These are phyloP conservation scores for Didymella sp. DNA, from an alignment of 2,329 filamentous ascomycete species.

Conservation along the genomic window DNA sequence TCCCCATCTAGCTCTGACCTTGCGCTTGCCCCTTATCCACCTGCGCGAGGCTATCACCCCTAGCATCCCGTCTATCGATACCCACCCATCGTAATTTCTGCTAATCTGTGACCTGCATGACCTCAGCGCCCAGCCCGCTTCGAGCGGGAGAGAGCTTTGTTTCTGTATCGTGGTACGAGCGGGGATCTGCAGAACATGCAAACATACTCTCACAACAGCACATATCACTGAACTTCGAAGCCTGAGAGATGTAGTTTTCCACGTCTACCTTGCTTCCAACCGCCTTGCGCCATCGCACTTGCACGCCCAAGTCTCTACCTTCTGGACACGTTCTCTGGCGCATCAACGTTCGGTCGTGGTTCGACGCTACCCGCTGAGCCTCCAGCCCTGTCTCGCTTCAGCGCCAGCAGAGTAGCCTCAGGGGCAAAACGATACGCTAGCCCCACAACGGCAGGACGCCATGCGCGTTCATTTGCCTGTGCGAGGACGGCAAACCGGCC, in stretches of 20 bases:
- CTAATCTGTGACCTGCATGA: conserved; percentile 46
- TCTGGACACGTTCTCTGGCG: no score
- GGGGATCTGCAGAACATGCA: not conserved
- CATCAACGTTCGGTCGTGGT: no score
- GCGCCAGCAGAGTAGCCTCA: conserved; percentile 1
- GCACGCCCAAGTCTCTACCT: no score
- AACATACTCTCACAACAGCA: not conserved
- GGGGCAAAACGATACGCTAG: conserved; percentile 17
- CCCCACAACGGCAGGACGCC: conserved; percentile 11
- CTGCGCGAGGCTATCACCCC: conserved; percentile 14
- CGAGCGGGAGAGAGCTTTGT: conserved; percentile 19
- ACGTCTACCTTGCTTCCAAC: not conserved
- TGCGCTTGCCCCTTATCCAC: not conserved
- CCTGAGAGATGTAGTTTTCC: no score
- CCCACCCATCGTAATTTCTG: conserved; percentile 44
- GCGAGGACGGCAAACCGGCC: not conserved
- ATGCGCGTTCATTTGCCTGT: conserved; percentile 10
- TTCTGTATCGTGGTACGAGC: not conserved
- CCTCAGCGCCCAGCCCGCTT: conserved; percentile 36
- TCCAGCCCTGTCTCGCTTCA: conserved; percentile 7
- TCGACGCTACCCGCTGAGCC: conserved; percentile 13
- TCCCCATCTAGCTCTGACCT: not conserved
- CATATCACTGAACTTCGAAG: no score
- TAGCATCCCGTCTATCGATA: conserved; percentile 42
- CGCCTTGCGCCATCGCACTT: not conserved